Evolutionary conservation across 495 filamentous ascomycete species (phyloP), one percentile per base, ranked within the genome.

Genomic region (Bacidia gigantensis): DNA sequence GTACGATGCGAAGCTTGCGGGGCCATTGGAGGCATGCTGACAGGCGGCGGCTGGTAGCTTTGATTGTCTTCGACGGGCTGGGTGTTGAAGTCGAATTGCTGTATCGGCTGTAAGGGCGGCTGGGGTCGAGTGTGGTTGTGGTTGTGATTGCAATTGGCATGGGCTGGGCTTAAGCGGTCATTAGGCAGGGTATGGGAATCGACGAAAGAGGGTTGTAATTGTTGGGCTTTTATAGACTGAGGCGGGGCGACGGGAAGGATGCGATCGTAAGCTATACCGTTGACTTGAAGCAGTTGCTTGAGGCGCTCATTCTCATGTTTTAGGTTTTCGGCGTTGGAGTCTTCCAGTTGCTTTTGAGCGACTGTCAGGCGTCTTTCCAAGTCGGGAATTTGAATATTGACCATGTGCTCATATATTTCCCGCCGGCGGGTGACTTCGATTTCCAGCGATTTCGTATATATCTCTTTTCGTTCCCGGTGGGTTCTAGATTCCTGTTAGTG

Each of bases 381-480:
- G 65, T 45, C 76, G 68, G 52, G 73, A 66, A 20, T 67, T 64
- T 7, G 69, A 45, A 14, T 64, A 35, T n/a, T n/a, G 45, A 74
- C 68, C 26, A 71, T 67, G 14, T 63, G 64, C 18, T 63, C 67
- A 53, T 71, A 74, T 11, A 69, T 61, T 52, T 72, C 68, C 60
- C 78, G 74, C 54, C 81, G 68, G 48, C 86, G 83, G 20, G 87
- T 74, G 7, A 95, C 82, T 66, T 95, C 87, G 60, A 87, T 82
- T 64, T 97, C 90, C 51, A 97, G 76, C n/a, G 80, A 76, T 65
- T 87, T 87, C 74, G 95, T 90, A 62, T 97, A 96, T 59, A 84
- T 78, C 67, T 96, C 92, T 64, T 97, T 97, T 53, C 92, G 83
- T 67, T 98, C 92, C 44, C 92, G 89, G 69, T 97, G 90, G 22